Conservation (phyloP, 305 asterid species). For the Salvia sclarea region DNA sequence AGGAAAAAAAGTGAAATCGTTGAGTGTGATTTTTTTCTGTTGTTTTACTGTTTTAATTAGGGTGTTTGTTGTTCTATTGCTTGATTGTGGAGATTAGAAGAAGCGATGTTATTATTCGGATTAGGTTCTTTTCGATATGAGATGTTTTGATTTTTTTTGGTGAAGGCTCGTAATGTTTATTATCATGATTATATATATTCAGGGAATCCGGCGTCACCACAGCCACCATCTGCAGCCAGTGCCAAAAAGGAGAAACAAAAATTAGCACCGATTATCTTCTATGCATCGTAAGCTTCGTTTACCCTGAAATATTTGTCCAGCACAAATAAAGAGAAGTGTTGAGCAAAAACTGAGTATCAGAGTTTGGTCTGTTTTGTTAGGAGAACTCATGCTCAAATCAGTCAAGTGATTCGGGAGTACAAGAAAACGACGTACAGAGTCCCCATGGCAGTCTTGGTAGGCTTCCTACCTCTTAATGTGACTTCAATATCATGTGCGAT, state of each 20-base stretch:
- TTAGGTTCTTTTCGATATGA: neutral
- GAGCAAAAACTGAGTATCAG: constrained; percentile 17
- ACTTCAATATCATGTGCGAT: constrained; percentile 17
- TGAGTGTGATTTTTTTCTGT: neutral
- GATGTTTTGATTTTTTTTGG: neutral
- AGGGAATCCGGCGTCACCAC: constrained; percentile 55
- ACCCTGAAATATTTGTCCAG: constrained; percentile 2
- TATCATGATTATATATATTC: constrained; percentile 18
- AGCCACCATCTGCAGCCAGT: constrained; percentile 45
- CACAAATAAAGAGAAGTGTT: neutral
- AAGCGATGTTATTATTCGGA: neutral
- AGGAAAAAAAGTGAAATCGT: neutral
- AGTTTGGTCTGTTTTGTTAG: constrained; percentile 38
- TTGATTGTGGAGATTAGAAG: constrained; percentile 6
- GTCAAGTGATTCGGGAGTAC: constrained; percentile 88
- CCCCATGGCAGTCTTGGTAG: constrained; percentile 87
- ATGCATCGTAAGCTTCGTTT: constrained; percentile 67
- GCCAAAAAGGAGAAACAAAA: constrained; percentile 52
- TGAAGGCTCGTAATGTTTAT: constrained; percentile 1
- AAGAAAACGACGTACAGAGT: constrained; percentile 77
- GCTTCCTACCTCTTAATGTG: constrained; percentile 29
- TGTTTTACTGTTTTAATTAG: neutral
- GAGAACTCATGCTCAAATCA: constrained; percentile 91
- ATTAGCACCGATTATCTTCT: constrained; percentile 65
- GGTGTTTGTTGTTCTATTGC: neutral